Conservation (phyloP, 306 rosid genomes). For the Vigna angularis region DNA sequence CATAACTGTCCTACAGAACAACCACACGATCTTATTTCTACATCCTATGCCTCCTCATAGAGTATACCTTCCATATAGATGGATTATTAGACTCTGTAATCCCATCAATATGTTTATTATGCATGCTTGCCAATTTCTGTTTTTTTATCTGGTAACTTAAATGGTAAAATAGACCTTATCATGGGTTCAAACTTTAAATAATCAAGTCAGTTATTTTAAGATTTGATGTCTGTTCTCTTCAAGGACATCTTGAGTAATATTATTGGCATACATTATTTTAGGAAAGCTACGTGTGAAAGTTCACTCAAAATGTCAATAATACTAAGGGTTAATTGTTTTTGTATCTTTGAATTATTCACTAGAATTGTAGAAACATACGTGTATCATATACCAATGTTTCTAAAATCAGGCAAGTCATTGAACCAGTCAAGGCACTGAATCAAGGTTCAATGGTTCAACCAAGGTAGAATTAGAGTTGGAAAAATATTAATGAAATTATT, state of each 20-base stretch:
- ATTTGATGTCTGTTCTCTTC: conserved; percentile 7
- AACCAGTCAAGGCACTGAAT: too few species aligned
- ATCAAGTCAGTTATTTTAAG: conserved; percentile 4
- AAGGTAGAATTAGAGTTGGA: too few species aligned
- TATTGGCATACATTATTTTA: neutral
- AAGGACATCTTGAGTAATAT: neutral
- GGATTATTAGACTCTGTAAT: neutral
- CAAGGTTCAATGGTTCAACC: too few species aligned
- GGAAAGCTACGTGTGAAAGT: too few species aligned
- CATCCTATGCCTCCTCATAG: neutral
- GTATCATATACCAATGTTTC: neutral
- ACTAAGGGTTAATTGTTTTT: neutral
- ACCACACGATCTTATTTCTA: neutral
- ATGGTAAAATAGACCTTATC: conserved; percentile 22
- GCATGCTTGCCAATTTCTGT: conserved; percentile 8
- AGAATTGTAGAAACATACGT: neutral
- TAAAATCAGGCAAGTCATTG: too few species aligned
- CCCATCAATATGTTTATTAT: neutral
- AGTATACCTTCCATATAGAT: conserved; percentile 1
- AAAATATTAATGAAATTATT: too few species aligned
- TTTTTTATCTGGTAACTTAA: neutral
- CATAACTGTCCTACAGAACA: neutral
- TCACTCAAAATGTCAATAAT: too few species aligned
- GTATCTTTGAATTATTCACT: neutral
- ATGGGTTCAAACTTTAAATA: neutral